phyloP scores from a whole-genome alignment of 805 yeast species.

The Zygosaccharomyces lentus region DNA sequence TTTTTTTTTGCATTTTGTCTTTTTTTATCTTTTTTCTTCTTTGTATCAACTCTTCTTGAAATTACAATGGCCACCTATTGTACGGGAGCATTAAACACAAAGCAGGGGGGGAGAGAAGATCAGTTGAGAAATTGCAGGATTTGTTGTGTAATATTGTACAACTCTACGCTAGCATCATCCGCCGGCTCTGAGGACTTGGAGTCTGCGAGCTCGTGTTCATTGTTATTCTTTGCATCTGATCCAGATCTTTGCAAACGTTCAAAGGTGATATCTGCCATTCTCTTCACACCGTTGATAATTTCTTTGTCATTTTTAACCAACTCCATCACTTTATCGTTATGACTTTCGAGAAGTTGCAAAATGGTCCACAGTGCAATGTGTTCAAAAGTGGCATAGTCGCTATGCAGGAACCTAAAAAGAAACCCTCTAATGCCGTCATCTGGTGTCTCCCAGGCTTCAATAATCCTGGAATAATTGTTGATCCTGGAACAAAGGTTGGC shows the following conservation, averaged over 20 bases:
- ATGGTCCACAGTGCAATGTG: conserved; percentile 98
- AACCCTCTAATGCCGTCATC: conserved; percentile 84
- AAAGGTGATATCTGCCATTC: conserved; percentile 38
- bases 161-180: conserved; percentile 61
- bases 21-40: neutral
- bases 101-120: neutral
- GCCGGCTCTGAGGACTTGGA: conserved; percentile 37
- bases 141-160: conserved; percentile 64
- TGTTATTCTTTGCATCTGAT: conserved; percentile 18
- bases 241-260: conserved; percentile 31
- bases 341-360: conserved; percentile 85
- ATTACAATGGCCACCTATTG: neutral
- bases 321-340: conserved; percentile 55
- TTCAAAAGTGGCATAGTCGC: conserved; percentile 90
- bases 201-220: conserved; percentile 23
- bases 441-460: conserved; percentile 73
- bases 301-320: conserved; percentile 53
- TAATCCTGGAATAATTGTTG: conserved; percentile 72
- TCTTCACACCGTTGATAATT: conserved; percentile 52
- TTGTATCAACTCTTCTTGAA: neutral
- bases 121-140: conserved; percentile 46
- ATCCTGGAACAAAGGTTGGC: conserved; percentile 94
- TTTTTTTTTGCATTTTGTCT: neutral
- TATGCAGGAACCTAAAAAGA: conserved; percentile 69
- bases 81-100: neutral